phyloP scores from a whole-genome alignment of 441 rosid genomes.

The Pelargonium citronellum region DNA sequence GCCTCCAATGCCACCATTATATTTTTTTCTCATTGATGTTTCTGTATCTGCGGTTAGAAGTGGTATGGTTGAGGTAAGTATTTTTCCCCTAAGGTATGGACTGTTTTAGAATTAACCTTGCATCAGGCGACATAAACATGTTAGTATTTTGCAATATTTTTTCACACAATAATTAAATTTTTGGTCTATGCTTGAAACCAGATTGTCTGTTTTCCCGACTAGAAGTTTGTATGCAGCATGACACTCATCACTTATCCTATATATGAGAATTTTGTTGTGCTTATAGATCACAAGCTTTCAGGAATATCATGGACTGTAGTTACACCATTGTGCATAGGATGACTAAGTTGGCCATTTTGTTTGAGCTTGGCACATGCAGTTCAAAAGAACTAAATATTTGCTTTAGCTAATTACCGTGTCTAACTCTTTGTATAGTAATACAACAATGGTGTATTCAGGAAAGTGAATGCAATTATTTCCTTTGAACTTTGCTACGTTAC shows the following conservation, averaged over 20 bases:
- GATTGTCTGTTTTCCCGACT: neutral
- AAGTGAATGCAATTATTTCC: too few species aligned
- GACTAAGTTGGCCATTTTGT: neutral
- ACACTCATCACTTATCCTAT: neutral
- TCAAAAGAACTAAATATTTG: neutral
- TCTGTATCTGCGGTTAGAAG: slow-evolving; percentile 78
- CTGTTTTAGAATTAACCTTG: slow-evolving; percentile 16
- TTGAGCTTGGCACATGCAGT: slow-evolving; percentile 2
- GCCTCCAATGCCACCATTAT: slow-evolving; percentile 98
- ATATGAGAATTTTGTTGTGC: neutral
- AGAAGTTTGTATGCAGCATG: neutral
- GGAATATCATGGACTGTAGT: neutral
- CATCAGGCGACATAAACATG: neutral
- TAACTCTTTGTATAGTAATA: neutral
- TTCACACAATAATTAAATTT: neutral
- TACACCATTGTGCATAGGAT: neutral
- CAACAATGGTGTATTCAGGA: too few species aligned
- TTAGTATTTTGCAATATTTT: neutral
- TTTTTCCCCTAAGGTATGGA: slow-evolving; percentile 19
- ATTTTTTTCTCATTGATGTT: slow-evolving; percentile 94
- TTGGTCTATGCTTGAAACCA: neutral
- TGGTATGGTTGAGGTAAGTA: slow-evolving; percentile 94
- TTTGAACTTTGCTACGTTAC: too few species aligned
- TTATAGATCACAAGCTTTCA: neutral
- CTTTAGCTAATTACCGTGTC: neutral